A percentile compares a stretch with the other conserved stretches of the same genome.
These are phyloP conservation scores for Ramularia endophylla DNA, from an alignment of 2,329 filamentous ascomycete genomes.

Conservation along the genomic window DNA sequence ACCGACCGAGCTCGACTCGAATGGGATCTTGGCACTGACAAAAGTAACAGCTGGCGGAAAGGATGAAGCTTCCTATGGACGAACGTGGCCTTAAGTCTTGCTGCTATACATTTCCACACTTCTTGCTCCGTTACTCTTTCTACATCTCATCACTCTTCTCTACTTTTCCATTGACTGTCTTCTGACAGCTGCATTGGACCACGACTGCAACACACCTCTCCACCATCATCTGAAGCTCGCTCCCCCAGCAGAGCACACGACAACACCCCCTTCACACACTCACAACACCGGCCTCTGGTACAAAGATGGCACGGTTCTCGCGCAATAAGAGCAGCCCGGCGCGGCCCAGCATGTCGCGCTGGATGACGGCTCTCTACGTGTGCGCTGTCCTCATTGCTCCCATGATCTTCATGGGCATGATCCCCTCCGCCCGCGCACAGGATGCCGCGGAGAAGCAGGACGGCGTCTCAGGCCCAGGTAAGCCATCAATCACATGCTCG, in stretches of 20 bases:
- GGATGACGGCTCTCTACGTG: conserved; percentile 86
- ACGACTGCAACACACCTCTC: no score
- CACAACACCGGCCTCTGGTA: conserved; percentile 22
- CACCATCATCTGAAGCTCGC: no score
- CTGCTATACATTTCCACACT: no score
- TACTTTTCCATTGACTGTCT: no score
- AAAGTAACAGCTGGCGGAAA: no score
- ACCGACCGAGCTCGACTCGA: no score
- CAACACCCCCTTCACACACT: conserved; percentile 5
- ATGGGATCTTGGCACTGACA: no score
- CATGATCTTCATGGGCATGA: conserved; percentile 70
- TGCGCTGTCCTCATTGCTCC: conserved; percentile 80
- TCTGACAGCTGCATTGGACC: no score
- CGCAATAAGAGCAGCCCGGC: conserved; percentile 26
- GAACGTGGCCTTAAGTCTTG: no score
- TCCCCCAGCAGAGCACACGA: conserved; percentile 2
- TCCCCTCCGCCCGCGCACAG: conserved; percentile 54
- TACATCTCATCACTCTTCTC: no score
- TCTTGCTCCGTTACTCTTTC: no score
- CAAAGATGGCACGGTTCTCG: conserved; percentile 31
- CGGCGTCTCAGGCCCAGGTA: conserved; percentile 62
- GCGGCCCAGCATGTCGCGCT: conserved; percentile 37
- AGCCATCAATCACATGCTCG: conserved; percentile 13
- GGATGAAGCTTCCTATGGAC: no score
- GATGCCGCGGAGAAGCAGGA: conserved; percentile 70